phyloP scores from a whole-genome alignment of 2,329 filamentous ascomycete species.

The Colletotrichum magnum region DNA sequence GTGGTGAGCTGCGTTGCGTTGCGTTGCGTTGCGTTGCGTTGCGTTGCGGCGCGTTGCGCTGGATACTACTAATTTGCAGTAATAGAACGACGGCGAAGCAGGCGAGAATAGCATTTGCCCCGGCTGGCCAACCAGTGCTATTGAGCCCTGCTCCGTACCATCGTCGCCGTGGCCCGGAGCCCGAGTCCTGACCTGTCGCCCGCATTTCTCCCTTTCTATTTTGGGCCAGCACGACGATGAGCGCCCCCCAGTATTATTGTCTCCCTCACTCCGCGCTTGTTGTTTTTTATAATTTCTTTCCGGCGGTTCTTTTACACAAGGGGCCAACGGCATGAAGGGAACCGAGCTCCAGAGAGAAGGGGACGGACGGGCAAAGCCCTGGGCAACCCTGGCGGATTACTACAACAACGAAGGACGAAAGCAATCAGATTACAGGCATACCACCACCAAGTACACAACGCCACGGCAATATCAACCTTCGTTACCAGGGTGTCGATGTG shows the following conservation, averaged over 20 bases:
- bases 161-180: not conserved
- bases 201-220: constrained; percentile 23
- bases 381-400: not conserved
- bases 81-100: constrained; percentile 19
- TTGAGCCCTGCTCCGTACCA: constrained; percentile 16
- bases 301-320: not conserved
- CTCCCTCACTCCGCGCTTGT: too few relatives aligned
- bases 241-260: not conserved
- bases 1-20: constrained; percentile 17
- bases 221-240: constrained; percentile 8
- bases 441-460: not conserved
- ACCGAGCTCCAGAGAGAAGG: not conserved
- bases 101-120: constrained; percentile 31
- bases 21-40: constrained; percentile 24
- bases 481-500: constrained; percentile 11
- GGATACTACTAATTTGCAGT: constrained; percentile 24
- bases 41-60: constrained; percentile 25
- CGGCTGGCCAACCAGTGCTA: constrained; percentile 9
- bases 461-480: constrained; percentile 10
- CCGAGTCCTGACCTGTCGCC: constrained; percentile 8
- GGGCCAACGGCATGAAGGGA: not conserved
- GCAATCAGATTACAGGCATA: not conserved
- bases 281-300: too few relatives aligned
- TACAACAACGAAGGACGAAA: not conserved
- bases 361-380: not conserved